Percentiles rank a stretch among this genome's conserved stretches.
These are phyloP conservation scores for Mucor lusitanicus DNA, from an alignment of 371 early-diverging fungal genomes.

Conservation along the genomic window DNA sequence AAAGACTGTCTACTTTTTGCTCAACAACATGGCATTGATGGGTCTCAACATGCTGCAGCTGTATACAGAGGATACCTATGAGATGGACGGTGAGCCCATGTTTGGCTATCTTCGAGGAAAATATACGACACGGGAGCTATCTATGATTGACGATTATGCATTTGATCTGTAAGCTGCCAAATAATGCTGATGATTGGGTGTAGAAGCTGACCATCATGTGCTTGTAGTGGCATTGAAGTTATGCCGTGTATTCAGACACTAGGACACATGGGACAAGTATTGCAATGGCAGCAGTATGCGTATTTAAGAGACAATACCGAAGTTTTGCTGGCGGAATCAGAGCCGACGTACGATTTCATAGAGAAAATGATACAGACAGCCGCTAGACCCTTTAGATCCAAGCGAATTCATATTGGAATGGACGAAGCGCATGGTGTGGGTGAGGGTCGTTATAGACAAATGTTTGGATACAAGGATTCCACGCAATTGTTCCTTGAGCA, in stretches of 20 bases:
- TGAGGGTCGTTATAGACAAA: conserved; percentile 76
- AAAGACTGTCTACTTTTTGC: conserved; percentile 60
- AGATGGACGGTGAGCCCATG: conserved; percentile 77
- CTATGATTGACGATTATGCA: conserved; percentile 78
- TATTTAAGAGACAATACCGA: conserved; percentile 80
- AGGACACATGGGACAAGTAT: conserved; percentile 86
- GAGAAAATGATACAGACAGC: conserved; percentile 71
- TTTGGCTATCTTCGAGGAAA: conserved; percentile 84
- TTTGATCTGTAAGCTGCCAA: conserved; percentile 53
- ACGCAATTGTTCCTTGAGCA: conserved; percentile 79
- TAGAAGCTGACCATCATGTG: not conserved
- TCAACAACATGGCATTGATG: conserved; percentile 77
- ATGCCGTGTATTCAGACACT: conserved; percentile 91
- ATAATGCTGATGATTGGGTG: not conserved
- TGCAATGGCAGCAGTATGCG: conserved; percentile 87
- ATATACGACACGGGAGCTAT: conserved; percentile 70
- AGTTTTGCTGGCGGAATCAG: conserved; percentile 68
- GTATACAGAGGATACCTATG: conserved; percentile 89
- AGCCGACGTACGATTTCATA: conserved; percentile 79
- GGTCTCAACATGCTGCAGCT: conserved; percentile 85
- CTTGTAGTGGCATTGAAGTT: conserved; percentile 76
- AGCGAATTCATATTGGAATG: conserved; percentile 85
- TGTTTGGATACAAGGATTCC: conserved; percentile 77
- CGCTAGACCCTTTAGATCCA: conserved; percentile 71
- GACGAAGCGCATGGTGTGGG: conserved; percentile 89